Percentiles rank a stretch among this genome's conserved stretches.
These are phyloP conservation scores for Penicillium sp. DNA, from an alignment of 2,329 filamentous ascomycete species.

Conservation along the genomic window DNA sequence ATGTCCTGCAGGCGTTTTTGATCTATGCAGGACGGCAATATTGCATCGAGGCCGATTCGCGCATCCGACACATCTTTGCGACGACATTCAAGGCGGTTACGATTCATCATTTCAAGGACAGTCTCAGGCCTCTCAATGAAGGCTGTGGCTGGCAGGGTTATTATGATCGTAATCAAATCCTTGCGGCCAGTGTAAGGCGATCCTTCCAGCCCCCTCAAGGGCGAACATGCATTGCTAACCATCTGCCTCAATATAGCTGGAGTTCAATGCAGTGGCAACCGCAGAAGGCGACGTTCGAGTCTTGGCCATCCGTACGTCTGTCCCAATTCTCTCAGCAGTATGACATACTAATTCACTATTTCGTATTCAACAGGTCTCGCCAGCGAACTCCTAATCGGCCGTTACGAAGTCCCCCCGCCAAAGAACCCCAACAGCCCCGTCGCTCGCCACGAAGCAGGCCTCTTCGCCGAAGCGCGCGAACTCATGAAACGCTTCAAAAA, in stretches of 20 bases:
- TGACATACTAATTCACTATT: neutral
- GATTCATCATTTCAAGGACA: neutral
- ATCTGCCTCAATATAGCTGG: neutral
- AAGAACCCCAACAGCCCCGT: conserved; percentile 17
- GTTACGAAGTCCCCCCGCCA: conserved; percentile 28
- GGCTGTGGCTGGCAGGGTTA: neutral
- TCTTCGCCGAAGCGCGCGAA: conserved; percentile 20
- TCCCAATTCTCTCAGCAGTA: neutral
- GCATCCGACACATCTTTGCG: neutral
- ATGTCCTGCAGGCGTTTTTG: conserved; percentile 23
- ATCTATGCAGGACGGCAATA: neutral
- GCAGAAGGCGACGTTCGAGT: conserved; percentile 28
- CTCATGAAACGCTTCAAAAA: neutral
- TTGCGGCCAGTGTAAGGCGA: neutral
- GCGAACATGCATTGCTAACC: neutral
- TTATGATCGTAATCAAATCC: neutral
- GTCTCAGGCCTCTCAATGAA: neutral
- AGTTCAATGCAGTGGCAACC: conserved; percentile 7
- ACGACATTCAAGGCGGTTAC: neutral
- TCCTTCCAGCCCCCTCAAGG: neutral
- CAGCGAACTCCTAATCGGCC: conserved; percentile 30
- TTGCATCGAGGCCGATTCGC: neutral
- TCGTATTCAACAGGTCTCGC: conserved; percentile 26
- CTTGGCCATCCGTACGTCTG: conserved; percentile 26
- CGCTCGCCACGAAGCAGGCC: conserved; percentile 27